phyloP scores from a whole-genome alignment of 2,329 filamentous ascomycete genomes.

The Penicillium polonicum region DNA sequence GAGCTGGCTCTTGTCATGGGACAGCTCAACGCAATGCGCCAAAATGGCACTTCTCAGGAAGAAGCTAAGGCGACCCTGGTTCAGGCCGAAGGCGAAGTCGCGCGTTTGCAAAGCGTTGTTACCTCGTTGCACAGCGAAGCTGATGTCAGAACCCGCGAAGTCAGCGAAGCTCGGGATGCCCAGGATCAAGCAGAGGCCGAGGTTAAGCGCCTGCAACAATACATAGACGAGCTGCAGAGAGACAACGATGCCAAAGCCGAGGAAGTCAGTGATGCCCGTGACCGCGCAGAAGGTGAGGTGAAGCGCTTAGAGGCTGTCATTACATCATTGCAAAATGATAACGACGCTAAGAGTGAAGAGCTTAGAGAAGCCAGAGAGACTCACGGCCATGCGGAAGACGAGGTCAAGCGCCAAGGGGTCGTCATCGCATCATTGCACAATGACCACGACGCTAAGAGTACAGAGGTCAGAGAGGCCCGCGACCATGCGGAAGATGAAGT shows the following conservation, averaged over 20 bases:
- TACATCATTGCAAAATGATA: conserved; percentile 11
- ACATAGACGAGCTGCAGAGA: conserved; percentile 48
- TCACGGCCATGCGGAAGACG: not conserved
- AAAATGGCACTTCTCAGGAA: conserved; percentile 38
- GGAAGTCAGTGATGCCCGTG: conserved; percentile 16
- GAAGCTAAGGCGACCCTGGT: conserved; percentile 30
- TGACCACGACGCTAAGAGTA: not conserved
- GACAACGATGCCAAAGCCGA: conserved; percentile 25
- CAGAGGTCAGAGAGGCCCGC: not conserved
- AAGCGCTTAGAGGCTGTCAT: conserved; percentile 16
- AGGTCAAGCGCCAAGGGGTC: not conserved
- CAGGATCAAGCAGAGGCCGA: conserved; percentile 23
- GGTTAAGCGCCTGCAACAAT: conserved; percentile 41
- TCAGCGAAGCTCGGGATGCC: conserved; percentile 23
- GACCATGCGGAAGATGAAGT: not conserved
- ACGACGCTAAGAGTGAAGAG: not conserved
- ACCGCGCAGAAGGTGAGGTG: conserved; percentile 18
- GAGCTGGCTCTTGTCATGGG: conserved; percentile 44
- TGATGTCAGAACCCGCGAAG: conserved; percentile 24
- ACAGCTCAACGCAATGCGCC: conserved; percentile 44
- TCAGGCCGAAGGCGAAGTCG: conserved; percentile 34
- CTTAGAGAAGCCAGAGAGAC: not conserved
- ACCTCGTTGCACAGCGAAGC: conserved; percentile 43
- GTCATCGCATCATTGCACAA: not conserved
- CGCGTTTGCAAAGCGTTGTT: conserved; percentile 52